These are phyloP conservation scores for Mortierella sp. DNA, from an alignment of 371 early-diverging fungal species.

Conservation along the genomic window DNA sequence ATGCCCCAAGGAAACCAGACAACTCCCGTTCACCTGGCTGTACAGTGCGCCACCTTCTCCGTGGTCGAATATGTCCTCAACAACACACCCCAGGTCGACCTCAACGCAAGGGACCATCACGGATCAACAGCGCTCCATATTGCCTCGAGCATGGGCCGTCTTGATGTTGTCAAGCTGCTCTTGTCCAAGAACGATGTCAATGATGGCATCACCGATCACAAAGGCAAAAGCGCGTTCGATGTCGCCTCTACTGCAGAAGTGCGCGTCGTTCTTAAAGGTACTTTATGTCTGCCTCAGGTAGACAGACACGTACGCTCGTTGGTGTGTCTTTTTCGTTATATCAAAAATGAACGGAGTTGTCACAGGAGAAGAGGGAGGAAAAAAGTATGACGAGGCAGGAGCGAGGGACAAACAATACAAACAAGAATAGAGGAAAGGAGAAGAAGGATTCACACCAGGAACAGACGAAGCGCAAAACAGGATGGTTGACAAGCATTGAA, in stretches of 20 bases:
- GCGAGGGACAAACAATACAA: neutral
- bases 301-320: too few species aligned
- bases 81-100: slow-evolving; percentile 51
- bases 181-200: slow-evolving; percentile 61
- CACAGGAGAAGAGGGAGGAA: neutral
- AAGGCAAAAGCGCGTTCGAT: slow-evolving; percentile 54
- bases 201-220: slow-evolving; percentile 61
- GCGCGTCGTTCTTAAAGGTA: slow-evolving; percentile 56
- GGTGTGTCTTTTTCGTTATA: neutral
- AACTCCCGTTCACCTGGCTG: slow-evolving; percentile 68
- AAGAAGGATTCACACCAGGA: neutral
- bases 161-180: slow-evolving; percentile 66
- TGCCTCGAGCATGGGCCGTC: slow-evolving; percentile 68
- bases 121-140: slow-evolving; percentile 76
- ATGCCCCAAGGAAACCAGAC: slow-evolving; percentile 35
- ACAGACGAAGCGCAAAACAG: too few species aligned
- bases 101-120: slow-evolving; percentile 64
- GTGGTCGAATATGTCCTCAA: slow-evolving; percentile 51
- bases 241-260: slow-evolving; percentile 58
- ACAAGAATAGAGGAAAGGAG: neutral
- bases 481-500: too few species aligned
- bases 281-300: neutral
- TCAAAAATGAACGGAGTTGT: neutral
- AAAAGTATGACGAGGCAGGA: neutral
- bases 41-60: slow-evolving; percentile 62